Evolutionary conservation across 1,284 basidiomycete genomes (phyloP).

Genomic region (Rhodotorula sp.): DNA sequence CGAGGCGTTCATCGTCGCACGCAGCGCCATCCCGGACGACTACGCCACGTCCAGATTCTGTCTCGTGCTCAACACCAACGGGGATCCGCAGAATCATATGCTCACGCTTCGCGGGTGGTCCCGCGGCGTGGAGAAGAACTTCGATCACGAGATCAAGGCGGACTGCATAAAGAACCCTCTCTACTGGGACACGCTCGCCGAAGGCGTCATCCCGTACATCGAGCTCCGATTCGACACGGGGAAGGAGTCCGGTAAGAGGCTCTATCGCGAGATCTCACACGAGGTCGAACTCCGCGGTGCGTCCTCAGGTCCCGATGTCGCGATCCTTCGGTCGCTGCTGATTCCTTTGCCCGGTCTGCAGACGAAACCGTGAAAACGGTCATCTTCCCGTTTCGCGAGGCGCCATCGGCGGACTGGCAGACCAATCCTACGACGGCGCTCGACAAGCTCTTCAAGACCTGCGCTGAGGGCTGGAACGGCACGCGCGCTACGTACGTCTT

Average conservation of each 20-base stretch:
- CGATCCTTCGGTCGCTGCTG: too few relatives aligned
- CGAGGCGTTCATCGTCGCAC: background rate
- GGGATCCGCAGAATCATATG: background rate
- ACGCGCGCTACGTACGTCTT: background rate
- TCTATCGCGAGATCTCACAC: background rate
- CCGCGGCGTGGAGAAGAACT: background rate
- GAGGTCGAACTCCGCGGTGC: background rate
- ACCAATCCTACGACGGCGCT: too few relatives aligned
- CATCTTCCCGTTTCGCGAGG: background rate
- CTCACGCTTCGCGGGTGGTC: background rate
- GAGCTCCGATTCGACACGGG: background rate
- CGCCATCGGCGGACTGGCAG: background rate
- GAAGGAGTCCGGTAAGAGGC: background rate
- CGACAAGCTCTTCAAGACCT: background rate
- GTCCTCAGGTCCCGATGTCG: too few relatives aligned
- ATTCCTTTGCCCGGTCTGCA: too few relatives aligned
- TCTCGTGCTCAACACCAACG: background rate
- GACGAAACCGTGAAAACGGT: background rate
- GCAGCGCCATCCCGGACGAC: background rate
- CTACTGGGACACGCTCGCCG: background rate
- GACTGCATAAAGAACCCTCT: rapidly evolving
- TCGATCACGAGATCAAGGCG: background rate
- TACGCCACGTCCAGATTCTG: background rate
- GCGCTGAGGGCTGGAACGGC: background rate
- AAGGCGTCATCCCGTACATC: background rate